Conservation (phyloP, 306 rosid species). For the Luffa acutangula region DNA sequence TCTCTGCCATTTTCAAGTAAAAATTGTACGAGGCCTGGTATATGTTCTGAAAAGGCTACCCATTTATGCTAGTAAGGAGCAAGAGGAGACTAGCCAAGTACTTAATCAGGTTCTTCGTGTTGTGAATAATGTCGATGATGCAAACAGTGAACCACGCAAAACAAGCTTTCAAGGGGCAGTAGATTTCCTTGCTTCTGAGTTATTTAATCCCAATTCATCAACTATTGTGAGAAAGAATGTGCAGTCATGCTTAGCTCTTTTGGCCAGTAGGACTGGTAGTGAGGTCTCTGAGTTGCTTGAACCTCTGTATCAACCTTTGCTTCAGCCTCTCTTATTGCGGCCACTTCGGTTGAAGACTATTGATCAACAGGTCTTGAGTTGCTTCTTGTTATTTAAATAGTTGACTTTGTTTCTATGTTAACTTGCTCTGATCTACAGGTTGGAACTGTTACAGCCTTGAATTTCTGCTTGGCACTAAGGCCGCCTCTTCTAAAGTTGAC, state of each 20-base stretch:
- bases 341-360: slow-evolving; percentile 77
- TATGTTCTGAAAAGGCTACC: slow-evolving; percentile 96
- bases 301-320: slow-evolving; percentile 67
- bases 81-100: slow-evolving; percentile 98
- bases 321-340: slow-evolving; percentile 86
- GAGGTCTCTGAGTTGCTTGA: slow-evolving; percentile 98
- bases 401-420: slow-evolving; percentile 8
- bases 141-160: slow-evolving; percentile 85
- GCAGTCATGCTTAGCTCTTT: slow-evolving; percentile 86
- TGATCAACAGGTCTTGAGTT: slow-evolving; percentile 80
- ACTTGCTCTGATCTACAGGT: slow-evolving; percentile 46
- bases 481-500: slow-evolving; percentile 98
- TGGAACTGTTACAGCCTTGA: slow-evolving; percentile 94
- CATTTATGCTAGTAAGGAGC: slow-evolving; percentile 88
- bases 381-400: background rate
- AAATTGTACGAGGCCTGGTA: slow-evolving; percentile 79
- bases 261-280: slow-evolving; percentile 98
- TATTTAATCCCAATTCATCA: slow-evolving; percentile 91
- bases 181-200: slow-evolving; percentile 85
- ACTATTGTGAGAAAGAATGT: slow-evolving; percentile 90
- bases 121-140: slow-evolving; percentile 96
- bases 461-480: slow-evolving; percentile 91
- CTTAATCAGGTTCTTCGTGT: slow-evolving; percentile 98
- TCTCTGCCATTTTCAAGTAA: slow-evolving; percentile 78
- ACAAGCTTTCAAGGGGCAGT: slow-evolving; percentile 93